A percentile compares a stretch with the other conserved stretches of the same genome.
Conservation (phyloP, 148 eudicot species). For the Vaccinium darrowii region DNA sequence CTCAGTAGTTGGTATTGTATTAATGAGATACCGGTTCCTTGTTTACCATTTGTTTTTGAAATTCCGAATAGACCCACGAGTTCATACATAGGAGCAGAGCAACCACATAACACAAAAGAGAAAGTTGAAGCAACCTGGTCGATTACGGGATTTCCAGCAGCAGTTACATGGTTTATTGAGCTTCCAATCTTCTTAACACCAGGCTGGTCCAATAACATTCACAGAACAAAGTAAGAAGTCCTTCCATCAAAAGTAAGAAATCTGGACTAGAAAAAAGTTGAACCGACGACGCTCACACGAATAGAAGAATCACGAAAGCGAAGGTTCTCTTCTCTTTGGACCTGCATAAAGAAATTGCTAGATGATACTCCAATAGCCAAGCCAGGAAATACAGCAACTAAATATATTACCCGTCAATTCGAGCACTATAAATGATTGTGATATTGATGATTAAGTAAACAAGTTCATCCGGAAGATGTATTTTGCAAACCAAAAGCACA, state of each 20-base stretch:
- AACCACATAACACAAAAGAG: not conserved
- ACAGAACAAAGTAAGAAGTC: not conserved
- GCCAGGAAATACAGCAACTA: not conserved
- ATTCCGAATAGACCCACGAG: not conserved
- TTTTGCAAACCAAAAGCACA: not conserved
- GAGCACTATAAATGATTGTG: not conserved
- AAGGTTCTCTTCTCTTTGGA: not conserved
- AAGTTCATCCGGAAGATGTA: not conserved
- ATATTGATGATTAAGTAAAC: not conserved
- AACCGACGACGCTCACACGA: conserved; percentile 7
- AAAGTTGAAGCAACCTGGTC: conserved; percentile 25
- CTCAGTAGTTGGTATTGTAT: not conserved
- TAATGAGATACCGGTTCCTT: not conserved
- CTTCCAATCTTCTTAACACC: conserved; percentile 3
- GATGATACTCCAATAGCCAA: not conserved
- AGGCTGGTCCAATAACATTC: conserved; percentile 14
- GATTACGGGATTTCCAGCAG: not conserved
- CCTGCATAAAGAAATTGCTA: conserved; percentile 14
- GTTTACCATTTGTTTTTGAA: not conserved
- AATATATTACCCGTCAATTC: not conserved
- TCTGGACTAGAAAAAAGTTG: not conserved
- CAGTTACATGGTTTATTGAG: not conserved
- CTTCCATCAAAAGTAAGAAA: not conserved
- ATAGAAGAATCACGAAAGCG: not conserved
- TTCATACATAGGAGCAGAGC: not conserved